Evolutionary conservation across 2,329 filamentous ascomycete genomes (phyloP).

Genomic region (Claviceps maximensis): DNA sequence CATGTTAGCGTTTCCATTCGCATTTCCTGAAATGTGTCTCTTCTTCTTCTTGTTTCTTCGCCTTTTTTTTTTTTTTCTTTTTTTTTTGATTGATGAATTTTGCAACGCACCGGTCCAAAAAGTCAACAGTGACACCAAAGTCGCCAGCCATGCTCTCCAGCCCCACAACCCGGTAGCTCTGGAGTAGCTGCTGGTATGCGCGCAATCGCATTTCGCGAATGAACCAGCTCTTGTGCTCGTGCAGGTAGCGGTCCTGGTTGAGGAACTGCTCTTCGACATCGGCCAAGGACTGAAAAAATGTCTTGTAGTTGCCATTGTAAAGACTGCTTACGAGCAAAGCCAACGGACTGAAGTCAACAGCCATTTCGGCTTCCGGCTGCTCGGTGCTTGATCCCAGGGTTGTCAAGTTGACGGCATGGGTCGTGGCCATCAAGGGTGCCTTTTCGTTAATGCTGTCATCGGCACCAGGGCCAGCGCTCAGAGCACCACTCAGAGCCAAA

Average conservation of each 20-base stretch:
- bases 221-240: constrained; percentile 94
- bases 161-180: constrained; percentile 95
- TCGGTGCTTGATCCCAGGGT: constrained; percentile 61
- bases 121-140: constrained; percentile 94
- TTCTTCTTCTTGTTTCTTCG: not conserved
- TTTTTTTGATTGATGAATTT: too few species aligned
- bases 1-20: not conserved
- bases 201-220: constrained; percentile 96
- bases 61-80: not conserved
- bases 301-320: constrained; percentile 87
- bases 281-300: constrained; percentile 82
- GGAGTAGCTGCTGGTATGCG: constrained; percentile 90
- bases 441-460: constrained; percentile 61
- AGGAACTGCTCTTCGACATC: constrained; percentile 89
- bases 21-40: not conserved
- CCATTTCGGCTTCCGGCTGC: constrained; percentile 63
- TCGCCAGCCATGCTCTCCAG: constrained; percentile 93
- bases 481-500: constrained; percentile 63
- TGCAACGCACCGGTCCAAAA: constrained; percentile 70
- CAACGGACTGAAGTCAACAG: constrained; percentile 80
- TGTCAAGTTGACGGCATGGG: constrained; percentile 74
- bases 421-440: constrained; percentile 32
- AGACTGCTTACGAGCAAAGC: constrained; percentile 80
- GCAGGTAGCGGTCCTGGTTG: constrained; percentile 84
- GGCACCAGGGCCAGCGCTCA: constrained; percentile 69